Evolutionary conservation across 441 rosid species (phyloP), one percentile per base, ranked within the genome.

Genomic region (Syzygium malaccense): DNA sequence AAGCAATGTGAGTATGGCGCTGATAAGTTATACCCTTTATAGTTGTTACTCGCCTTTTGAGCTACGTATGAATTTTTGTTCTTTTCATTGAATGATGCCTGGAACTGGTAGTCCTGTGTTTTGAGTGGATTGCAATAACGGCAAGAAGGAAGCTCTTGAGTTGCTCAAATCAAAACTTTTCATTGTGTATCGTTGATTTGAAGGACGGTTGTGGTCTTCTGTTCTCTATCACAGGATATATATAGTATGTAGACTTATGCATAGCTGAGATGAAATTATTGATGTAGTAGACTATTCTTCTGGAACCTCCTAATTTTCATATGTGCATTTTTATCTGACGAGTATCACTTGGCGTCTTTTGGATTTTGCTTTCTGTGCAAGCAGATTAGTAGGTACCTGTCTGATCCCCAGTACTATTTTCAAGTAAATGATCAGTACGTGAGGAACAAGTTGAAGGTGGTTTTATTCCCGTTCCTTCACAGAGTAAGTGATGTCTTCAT

Each of bases 401-500:
- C 99, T 45, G 98, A 97, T 92, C 99, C 98, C 26, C 99, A 96
- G 87, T 97, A 96, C 92, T 97, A 97, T 89, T 97, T 97, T 91
- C 99, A 97, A 97, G 99, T 97, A 91, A 97, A 96, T 92, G 98
- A 95, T 87, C 98, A 94, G 57, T 97, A 96, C 66, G 99, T 97
- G 92, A 96, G 96, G 94, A 97, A 97, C 97, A 97, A 97, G 90
- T 91, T 97, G 95, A 97, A 94, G 94, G 95, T 97, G 89, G 96
- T 97, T 91, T 91, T 97, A 62, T 89, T 97, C 86, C 99, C 99
- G 8, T 96, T 97, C 90, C 93, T 96, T 85, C 98, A 97, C 92
- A 93, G 99, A 95, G 99, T 96, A 91, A 93, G 94, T 62, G 62
- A 75, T 60, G 41, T 80, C 86, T 10, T 86, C 58, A 60, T 88